These are phyloP conservation scores for Candida ipomoeae DNA, from an alignment of 805 yeast species.

Conservation along the genomic window DNA sequence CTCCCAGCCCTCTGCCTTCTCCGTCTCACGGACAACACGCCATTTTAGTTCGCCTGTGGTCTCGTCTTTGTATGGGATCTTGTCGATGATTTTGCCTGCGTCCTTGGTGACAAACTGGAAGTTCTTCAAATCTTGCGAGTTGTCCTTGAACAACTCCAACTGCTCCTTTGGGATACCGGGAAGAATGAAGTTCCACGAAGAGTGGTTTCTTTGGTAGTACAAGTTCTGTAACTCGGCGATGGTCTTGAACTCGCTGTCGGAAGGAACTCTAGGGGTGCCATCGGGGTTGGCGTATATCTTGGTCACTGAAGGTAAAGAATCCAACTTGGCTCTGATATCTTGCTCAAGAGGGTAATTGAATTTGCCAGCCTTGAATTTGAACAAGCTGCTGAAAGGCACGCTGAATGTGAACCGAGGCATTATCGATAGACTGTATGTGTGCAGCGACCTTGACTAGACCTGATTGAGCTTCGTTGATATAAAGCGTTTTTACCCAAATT, in stretches of 20 bases:
- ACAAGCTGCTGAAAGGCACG: conserved; percentile 36
- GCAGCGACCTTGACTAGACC: conserved; percentile 1
- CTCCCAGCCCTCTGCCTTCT: conserved; percentile 83
- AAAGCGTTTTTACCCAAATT: conserved; percentile 8
- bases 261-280: conserved; percentile 67
- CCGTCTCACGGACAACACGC: conserved; percentile 70
- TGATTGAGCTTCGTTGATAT: conserved; percentile 5
- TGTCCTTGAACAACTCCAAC: conserved; percentile 52
- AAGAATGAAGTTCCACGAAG: conserved; percentile 43
- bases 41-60: conserved; percentile 75
- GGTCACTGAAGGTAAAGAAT: conserved; percentile 59
- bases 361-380: conserved; percentile 33
- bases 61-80: conserved; percentile 78
- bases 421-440: conserved; percentile 4
- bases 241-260: conserved; percentile 65
- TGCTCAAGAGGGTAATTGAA: conserved; percentile 51
- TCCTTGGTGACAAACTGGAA: conserved; percentile 50
- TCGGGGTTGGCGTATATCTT: conserved; percentile 70
- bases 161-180: conserved; percentile 52
- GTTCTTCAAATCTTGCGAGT: conserved; percentile 56
- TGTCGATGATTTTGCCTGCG: conserved; percentile 65
- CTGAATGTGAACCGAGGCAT: conserved; percentile 41
- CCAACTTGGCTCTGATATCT: conserved; percentile 59
- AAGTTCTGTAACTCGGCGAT: conserved; percentile 67
- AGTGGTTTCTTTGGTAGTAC: conserved; percentile 52